Conservation (phyloP, 768 basidiomycete species). For the Chalciporus chontae region DNA sequence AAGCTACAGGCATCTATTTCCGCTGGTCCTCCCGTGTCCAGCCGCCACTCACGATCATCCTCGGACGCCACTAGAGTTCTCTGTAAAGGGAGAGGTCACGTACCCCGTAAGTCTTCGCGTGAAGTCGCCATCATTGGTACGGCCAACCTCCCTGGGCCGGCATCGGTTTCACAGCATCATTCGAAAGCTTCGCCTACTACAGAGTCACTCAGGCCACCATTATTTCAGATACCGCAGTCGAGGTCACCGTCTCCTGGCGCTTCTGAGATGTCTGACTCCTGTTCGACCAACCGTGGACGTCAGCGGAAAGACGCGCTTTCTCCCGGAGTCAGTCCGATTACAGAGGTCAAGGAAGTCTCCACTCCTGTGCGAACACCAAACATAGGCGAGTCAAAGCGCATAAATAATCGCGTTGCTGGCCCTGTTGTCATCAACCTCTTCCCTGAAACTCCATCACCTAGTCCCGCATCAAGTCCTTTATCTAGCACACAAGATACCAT, state of each 20-base stretch:
- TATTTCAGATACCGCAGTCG: slow-evolving; percentile 36
- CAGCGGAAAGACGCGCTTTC: slow-evolving; percentile 34
- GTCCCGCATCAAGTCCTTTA: slow-evolving; percentile 25
- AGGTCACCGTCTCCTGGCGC: slow-evolving; percentile 30
- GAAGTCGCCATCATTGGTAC: slow-evolving; percentile 55
- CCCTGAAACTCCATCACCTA: slow-evolving; percentile 30
- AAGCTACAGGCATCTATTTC: slow-evolving; percentile 18
- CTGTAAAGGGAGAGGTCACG: slow-evolving; percentile 33
- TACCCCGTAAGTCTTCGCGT: slow-evolving; percentile 43
- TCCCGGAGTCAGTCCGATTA: slow-evolving; percentile 29
- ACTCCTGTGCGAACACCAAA: slow-evolving; percentile 49
- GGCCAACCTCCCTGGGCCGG: slow-evolving; percentile 25
- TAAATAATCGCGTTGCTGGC: slow-evolving; percentile 56
- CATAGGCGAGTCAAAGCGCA: slow-evolving; percentile 60
- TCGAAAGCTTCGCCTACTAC: slow-evolving; percentile 27
- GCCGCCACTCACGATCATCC: slow-evolving; percentile 42
- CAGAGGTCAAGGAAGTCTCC: slow-evolving; percentile 22
- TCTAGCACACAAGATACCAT: slow-evolving; percentile 28
- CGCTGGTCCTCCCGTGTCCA: slow-evolving; percentile 4
- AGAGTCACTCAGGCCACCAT: slow-evolving; percentile 33
- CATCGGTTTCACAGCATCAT: slow-evolving; percentile 26
- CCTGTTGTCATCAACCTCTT: slow-evolving; percentile 55
- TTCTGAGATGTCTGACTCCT: slow-evolving; percentile 32
- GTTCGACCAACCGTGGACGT: slow-evolving; percentile 25
- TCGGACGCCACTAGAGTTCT: slow-evolving; percentile 41